Percentiles rank a stretch among this genome's conserved stretches.
Evolutionary conservation across 2,329 filamentous ascomycete genomes (phyloP).

Genomic region (Blastomyces parvus): DNA sequence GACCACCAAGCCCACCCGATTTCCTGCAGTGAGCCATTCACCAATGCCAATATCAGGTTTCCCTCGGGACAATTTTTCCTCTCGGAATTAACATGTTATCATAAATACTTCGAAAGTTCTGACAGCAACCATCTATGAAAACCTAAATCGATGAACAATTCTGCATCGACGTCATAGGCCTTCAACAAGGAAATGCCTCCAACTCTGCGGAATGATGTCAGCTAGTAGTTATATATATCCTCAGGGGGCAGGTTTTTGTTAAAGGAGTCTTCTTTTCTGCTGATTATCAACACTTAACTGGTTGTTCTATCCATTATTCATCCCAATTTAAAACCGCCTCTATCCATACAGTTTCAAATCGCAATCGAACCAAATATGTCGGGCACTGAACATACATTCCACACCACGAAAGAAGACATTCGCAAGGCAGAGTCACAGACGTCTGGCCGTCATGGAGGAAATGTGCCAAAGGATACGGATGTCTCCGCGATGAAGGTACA

Average conservation of each 20-base stretch:
- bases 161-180: neutral
- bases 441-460: conserved; percentile 33
- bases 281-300: neutral
- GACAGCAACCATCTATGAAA: neutral
- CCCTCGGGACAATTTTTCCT: neutral
- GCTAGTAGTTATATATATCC: neutral
- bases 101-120: neutral
- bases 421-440: conserved; percentile 40
- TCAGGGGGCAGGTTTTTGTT: neutral
- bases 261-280: no score
- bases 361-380: conserved; percentile 18
- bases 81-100: neutral
- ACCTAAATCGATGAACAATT: neutral
- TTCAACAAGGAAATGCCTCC: neutral
- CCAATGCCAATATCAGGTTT: neutral
- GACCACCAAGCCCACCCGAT: neutral
- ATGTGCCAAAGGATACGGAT: conserved; percentile 36
- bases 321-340: neutral
- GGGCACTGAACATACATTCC: conserved; percentile 34
- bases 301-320: neutral
- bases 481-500: conserved; percentile 40
- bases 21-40: neutral
- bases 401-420: conserved; percentile 42
- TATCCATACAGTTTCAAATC: neutral
- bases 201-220: neutral